Base-by-base conservation (phyloP, 345 rosid genomes). In the Eutrema yunnanense region DNA sequence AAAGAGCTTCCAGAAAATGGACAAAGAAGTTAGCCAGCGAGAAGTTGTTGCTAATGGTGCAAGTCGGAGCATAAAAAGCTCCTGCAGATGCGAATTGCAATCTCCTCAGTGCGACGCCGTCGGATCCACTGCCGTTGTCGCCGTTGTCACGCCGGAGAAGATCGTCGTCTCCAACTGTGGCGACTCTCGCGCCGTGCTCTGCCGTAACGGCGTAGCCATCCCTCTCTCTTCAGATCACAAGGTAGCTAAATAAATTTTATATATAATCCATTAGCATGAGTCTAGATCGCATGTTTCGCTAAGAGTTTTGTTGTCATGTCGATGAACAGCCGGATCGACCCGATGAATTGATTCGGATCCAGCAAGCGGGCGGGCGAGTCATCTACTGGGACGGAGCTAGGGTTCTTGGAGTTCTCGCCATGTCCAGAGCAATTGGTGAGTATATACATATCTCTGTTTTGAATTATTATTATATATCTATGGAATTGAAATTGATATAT, bases 361-460 rank as follows among this genome's bases (percentile, higher is more conserved):
- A 92, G 38, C 77, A 69, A 46, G 95, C 92, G 1, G 96, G 96
- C 0, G 98, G 98, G 50, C 88, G 94, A 4, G 96, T 92, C 2
- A 90, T 92, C 4, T 89, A 86, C 62, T 92, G 98, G 98, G 96
- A 92, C 6, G 94, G 96, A 0, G 82, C 97, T 3, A 75, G 99
- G 50, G 99, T 96, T 5, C 87, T 85, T 0, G 99, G 99, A 16
- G 90, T 92, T 19, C 77, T 92, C 33, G 96, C 98, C 16, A 92
- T 88, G 98, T 92, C 98, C 0, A 81, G 99, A 74, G 97, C 98
- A 3, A 96, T 92, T 9, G 98, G 96, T 85, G 76, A 69, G 74
- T 63, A 9, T 2, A 6, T 12, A 1, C 3, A 6, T 11, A 52
- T 48, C 29, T 38, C 4, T 56, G 13, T 9, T 19, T 69, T 30